Evolutionary conservation across 1,139 yeast genomes (phyloP).

Genomic region (Yamadazyma conglobata): DNA sequence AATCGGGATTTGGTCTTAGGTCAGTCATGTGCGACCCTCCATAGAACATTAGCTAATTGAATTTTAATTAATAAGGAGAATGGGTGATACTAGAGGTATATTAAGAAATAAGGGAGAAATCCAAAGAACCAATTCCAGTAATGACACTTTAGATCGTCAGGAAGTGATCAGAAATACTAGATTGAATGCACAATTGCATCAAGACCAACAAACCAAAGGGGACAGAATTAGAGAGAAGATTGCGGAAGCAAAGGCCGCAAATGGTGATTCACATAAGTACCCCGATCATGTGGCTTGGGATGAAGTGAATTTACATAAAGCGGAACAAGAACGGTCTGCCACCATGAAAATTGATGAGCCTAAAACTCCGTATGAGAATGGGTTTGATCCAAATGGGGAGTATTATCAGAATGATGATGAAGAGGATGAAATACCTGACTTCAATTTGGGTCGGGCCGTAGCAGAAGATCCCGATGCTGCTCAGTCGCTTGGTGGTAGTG

Average conservation of each 20-base stretch:
- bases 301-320: constrained; percentile 60
- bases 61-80: too few relatives aligned
- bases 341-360: constrained; percentile 93
- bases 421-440: constrained; percentile 53
- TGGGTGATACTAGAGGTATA: constrained; percentile 38
- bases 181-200: constrained; percentile 35
- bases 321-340: constrained; percentile 68
- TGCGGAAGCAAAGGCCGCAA: constrained; percentile 24
- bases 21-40: too few relatives aligned
- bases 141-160: constrained; percentile 34
- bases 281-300: constrained; percentile 47
- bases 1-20: too few relatives aligned
- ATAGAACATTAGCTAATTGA: too few relatives aligned
- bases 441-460: constrained; percentile 41
- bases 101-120: constrained; percentile 33
- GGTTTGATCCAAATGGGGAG: constrained; percentile 79
- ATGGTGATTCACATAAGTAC: constrained; percentile 9
- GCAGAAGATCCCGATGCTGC: constrained; percentile 26
- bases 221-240: constrained; percentile 39
- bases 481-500: constrained; percentile 39
- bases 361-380: constrained; percentile 95
- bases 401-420: constrained; percentile 77
- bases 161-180: constrained; percentile 44
- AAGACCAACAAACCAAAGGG: constrained; percentile 29
- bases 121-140: constrained; percentile 5